These are phyloP conservation scores for Mycena epipterygia DNA, from an alignment of 768 basidiomycete species.

Conservation along the genomic window DNA sequence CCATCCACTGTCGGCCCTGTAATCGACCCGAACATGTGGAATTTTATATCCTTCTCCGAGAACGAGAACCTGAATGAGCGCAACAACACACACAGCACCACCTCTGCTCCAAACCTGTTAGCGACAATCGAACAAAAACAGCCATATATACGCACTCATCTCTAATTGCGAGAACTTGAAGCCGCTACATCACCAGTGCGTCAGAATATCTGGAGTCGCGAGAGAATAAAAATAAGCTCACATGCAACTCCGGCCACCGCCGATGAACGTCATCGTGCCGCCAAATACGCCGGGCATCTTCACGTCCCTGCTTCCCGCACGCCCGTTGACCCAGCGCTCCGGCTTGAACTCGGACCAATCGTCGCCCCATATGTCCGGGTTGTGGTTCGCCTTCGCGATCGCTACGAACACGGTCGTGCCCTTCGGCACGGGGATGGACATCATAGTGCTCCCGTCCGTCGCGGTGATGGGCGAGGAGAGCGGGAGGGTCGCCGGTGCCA, in stretches of 20 bases:
- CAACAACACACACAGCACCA: slow-evolving; percentile 12
- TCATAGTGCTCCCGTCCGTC: slow-evolving; percentile 51
- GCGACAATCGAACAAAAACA: not conserved
- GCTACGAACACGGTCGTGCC: slow-evolving; percentile 55
- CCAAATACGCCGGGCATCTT: slow-evolving; percentile 54
- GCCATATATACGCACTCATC: slow-evolving; percentile 55
- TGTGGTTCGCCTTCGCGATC: slow-evolving; percentile 53
- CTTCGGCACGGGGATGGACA: slow-evolving; percentile 54
- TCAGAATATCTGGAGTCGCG: not conserved
- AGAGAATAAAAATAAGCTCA: slow-evolving; percentile 38
- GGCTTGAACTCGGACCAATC: slow-evolving; percentile 67
- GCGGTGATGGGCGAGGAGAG: slow-evolving; percentile 54
- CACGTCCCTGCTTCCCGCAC: slow-evolving; percentile 42
- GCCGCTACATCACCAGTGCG: slow-evolving; percentile 55
- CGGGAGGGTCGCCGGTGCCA: slow-evolving; percentile 49
- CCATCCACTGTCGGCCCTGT: slow-evolving; percentile 10
- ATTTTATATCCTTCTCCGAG: not conserved
- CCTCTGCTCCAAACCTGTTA: not conserved
- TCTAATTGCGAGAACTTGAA: slow-evolving; percentile 70
- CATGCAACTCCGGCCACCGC: slow-evolving; percentile 62
- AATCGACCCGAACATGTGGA: slow-evolving; percentile 1
- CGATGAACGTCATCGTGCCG: slow-evolving; percentile 59
- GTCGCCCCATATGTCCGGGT: slow-evolving; percentile 60
- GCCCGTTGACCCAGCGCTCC: slow-evolving; percentile 59
- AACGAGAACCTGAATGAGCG: slow-evolving; percentile 4